Percentiles rank a stretch among this genome's conserved stretches.
These are phyloP conservation scores for Salix viminalis DNA, from an alignment of 345 rosid genomes.

Conservation along the genomic window DNA sequence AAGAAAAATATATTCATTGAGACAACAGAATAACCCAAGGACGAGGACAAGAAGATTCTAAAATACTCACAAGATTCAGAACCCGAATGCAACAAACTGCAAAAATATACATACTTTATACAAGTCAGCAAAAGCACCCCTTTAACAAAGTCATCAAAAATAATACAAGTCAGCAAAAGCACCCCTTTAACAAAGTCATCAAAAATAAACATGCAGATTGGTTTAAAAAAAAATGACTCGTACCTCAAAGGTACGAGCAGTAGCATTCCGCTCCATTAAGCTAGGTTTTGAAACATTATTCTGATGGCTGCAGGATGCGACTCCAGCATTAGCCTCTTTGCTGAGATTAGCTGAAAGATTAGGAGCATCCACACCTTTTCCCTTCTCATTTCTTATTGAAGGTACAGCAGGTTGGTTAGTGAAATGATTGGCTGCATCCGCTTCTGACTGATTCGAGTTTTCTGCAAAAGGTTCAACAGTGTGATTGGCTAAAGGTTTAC, in stretches of 20 bases:
- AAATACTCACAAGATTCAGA: background rate
- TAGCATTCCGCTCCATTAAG: constrained; percentile 49
- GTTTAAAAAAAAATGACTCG: background rate
- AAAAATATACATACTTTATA: background rate
- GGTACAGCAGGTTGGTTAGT: background rate
- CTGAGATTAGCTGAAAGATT: background rate
- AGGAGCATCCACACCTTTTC: background rate
- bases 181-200: background rate
- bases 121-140: background rate
- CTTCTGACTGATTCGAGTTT: background rate
- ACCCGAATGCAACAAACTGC: background rate
- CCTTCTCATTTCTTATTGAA: background rate
- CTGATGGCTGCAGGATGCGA: constrained; percentile 18
- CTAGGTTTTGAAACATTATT: constrained; percentile 24
- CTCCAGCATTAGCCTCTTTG: constrained; percentile 9
- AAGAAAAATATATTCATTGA: background rate
- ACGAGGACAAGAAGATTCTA: too few species aligned
- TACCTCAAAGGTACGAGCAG: constrained; percentile 53
- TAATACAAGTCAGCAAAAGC: background rate
- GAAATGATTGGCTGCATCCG: background rate
- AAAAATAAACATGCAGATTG: background rate
- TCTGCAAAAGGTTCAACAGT: background rate
- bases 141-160: background rate
- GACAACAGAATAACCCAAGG: too few species aligned
- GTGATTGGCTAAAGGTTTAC: background rate